Evolutionary conservation across 2,329 filamentous ascomycete genomes (phyloP), one percentile per base, ranked within the genome.

Genomic region (Colletotrichum sublineola): DNA sequence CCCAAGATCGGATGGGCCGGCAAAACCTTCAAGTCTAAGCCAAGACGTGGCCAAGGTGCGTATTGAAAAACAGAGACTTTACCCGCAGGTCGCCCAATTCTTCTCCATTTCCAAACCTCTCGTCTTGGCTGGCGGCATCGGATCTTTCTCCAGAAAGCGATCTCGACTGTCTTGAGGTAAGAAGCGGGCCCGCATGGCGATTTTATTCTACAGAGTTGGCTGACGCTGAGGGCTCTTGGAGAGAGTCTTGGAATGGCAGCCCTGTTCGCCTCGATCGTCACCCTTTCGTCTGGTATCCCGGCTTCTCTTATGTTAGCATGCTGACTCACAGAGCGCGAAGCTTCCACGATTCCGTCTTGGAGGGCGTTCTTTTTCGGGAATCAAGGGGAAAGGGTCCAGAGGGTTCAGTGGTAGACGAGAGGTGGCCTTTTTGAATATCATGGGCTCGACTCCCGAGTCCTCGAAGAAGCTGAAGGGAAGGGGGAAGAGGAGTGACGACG

Each of bases 1-100:
- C 33, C 60, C 40, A 46, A 64, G 69, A 72, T 72, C 69, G 69
- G 69, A 60, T 72, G 52, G 66, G 68, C 50, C 69, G 69, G 69
- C 66, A 69, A 63, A 29, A 40, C 3, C n/a, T n/a, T 50, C 20
- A 72, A 69, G 66, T 61, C 66, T 60, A n/a, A 18, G 69, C 69
- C 69, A 69, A 72, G 69, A 68, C 14, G 55, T 48, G 68, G 69
- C 69, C 69, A 72, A 72, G 69, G 64, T 56, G 20, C 55, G 20
- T 46, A 48, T 5, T 60, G 65, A 11, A 64, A 53, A 64, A 60
- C 61, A 50, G 20, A 42, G 33, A 42, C 53, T 56, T 24, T 24
- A 24, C 31, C 69, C 69, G 44, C 44, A 42, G 42, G 5, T 4
- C 20, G 20, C 42, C 36, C 6, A 38, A 53, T 56, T 60, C 11